Conservation (phyloP, 441 rosid species). For the Geranium incanum region DNA sequence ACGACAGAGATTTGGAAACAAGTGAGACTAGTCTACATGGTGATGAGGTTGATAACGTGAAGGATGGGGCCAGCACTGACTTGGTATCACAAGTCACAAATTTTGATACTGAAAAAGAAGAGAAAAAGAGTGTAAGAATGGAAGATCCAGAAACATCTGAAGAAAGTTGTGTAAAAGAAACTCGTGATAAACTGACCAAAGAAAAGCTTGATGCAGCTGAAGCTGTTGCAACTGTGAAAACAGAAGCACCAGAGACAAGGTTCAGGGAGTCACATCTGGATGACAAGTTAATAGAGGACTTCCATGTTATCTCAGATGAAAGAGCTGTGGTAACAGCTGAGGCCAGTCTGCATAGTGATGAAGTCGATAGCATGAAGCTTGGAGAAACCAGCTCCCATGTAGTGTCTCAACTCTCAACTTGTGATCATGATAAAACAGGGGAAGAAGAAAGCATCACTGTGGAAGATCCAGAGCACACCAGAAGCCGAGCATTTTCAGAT, state of each 20-base stretch:
- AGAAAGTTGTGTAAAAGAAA: neutral
- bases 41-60: constrained; percentile 2
- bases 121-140: constrained; percentile 3
- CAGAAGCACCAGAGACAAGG: constrained; percentile 8
- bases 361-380: constrained; percentile 5
- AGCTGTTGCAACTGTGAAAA: neutral
- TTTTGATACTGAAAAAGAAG: neutral
- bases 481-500: neutral
- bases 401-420: neutral
- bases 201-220: constrained; percentile 4
- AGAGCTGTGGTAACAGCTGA: neutral
- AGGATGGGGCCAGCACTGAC: neutral
- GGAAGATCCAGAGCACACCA: neutral
- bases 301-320: neutral
- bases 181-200: neutral
- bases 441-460: neutral
- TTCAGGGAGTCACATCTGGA: neutral
- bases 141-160: constrained; percentile 3
- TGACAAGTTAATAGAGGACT: constrained; percentile 7
- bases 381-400: neutral
- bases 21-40: constrained; percentile 3
- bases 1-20: constrained; percentile 8
- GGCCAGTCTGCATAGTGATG: neutral
- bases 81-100: constrained; percentile 3
- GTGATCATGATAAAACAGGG: neutral